phyloP scores from a whole-genome alignment of 2,329 filamentous ascomycete species.

The Trichoderma sp. region DNA sequence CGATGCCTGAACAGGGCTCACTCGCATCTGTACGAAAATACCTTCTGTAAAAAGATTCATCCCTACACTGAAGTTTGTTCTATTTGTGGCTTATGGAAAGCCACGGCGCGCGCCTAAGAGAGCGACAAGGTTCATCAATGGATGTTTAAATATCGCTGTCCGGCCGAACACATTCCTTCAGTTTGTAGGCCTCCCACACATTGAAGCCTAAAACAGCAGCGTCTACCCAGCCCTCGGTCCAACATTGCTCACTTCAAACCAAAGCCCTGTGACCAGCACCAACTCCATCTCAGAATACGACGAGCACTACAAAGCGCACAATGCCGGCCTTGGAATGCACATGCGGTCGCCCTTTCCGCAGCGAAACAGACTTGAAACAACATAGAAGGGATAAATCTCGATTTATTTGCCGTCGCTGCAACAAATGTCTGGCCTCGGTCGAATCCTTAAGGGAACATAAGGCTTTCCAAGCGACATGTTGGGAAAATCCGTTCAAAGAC shows the following conservation, averaged over 20 bases:
- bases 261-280: neutral
- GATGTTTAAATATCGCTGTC: neutral
- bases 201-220: neutral
- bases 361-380: neutral
- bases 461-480: neutral
- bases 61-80: neutral
- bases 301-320: neutral
- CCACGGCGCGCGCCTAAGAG: neutral
- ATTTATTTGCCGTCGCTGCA: conserved; percentile 1
- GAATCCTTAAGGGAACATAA: neutral
- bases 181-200: neutral
- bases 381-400: neutral
- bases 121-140: neutral
- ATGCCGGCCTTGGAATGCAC: neutral
- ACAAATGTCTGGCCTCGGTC: neutral
- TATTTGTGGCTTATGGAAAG: neutral
- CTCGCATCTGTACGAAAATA: neutral
- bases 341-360: neutral
- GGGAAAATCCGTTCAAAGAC: neutral
- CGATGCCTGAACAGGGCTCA: neutral
- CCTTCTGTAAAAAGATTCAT: neutral
- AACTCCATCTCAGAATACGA: neutral
- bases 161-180: neutral
- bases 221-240: neutral
- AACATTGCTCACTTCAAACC: neutral